Conservation (phyloP, 2,329 filamentous ascomycete species). For the Trichoderma citrinoviride region DNA sequence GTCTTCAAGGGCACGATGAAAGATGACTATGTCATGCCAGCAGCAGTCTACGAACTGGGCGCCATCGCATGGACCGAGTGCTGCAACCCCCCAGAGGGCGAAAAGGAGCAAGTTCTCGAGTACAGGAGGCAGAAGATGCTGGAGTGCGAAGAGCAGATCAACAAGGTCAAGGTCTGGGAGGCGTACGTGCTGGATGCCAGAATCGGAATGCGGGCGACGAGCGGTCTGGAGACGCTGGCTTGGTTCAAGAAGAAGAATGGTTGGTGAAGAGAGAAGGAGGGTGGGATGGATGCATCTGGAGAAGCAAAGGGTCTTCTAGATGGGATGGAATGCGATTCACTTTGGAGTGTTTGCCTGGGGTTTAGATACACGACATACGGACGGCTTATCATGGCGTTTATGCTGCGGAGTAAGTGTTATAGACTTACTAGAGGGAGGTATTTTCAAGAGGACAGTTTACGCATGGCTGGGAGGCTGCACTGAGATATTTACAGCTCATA, state of each 20-base stretch:
- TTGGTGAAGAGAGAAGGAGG: not conserved
- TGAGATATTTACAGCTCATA: not conserved
- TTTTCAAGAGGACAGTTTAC: not conserved
- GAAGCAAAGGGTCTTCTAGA: not conserved
- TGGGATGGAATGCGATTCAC: not conserved
- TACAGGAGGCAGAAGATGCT: constrained; percentile 50
- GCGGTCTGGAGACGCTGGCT: constrained; percentile 62
- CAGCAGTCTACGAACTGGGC: constrained; percentile 82
- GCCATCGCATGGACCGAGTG: constrained; percentile 75
- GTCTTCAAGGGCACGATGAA: constrained; percentile 58
- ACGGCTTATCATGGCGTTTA: constrained; percentile 9
- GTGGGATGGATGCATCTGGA: not conserved
- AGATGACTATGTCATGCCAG: constrained; percentile 70
- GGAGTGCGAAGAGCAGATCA: constrained; percentile 63
- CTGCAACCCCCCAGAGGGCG: constrained; percentile 38
- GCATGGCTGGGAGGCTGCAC: not conserved
- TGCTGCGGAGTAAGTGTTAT: not conserved
- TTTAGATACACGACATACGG: constrained; percentile 6
- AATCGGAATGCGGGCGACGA: constrained; percentile 70
- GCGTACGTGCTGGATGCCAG: constrained; percentile 70
- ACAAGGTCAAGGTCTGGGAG: constrained; percentile 69
- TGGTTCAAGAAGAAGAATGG: constrained; percentile 50
- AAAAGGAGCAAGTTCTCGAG: constrained; percentile 33
- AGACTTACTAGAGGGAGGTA: not conserved
- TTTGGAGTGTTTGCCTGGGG: not conserved